Evolutionary conservation across 306 rosid species (phyloP), one percentile per base, ranked within the genome.

Genomic region (Malus sieversii): DNA sequence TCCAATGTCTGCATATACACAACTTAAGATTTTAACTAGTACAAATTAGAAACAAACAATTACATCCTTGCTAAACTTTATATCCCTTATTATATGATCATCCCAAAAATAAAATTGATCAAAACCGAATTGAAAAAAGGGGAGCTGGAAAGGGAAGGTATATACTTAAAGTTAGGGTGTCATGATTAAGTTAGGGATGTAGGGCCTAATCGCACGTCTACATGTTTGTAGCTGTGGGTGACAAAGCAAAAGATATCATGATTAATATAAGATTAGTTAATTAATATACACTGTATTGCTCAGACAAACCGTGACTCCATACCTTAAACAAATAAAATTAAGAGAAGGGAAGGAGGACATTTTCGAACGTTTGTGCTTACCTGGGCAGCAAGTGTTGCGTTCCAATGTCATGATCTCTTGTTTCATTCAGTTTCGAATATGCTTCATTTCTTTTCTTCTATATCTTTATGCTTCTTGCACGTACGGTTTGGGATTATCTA

Each of bases 161-260:
- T 14, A 29, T 7, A 7, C 23, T 68, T 6, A 9, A 76, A 71
- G 89, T 81, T 83, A 79, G 86, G 77, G 82, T 51, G 88, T 89
- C 90, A 87, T 87, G 81, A 90, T 90, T 82, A 80, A 74, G 71
- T 59, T 63, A 68, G 81, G 83, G 73, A 59, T 20, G 80, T 38
- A 81, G 92, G 92, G 65, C 81, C 82, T 53, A 19, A 77, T 61
- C 62, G 53, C 84, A 78, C 86, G 89, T 82, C 90, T 84, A 83
- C 87, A 87, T 91, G 93, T 86, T 89, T 80, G 90, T 71, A 81
- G 85, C 77, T 79, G 72, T 79, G 72, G 81, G 77, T 29, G 87
- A 87, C 93, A 88, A 84, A 32, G 46, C 63, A 65, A 78, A 87
- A 87, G 87, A 78, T 72, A 70, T 68, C 71, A 79, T 19, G 79